Percentiles rank a stretch among this genome's conserved stretches.
phyloP scores from a whole-genome alignment of 1,139 yeast genomes.

The Diutina catenulata region DNA sequence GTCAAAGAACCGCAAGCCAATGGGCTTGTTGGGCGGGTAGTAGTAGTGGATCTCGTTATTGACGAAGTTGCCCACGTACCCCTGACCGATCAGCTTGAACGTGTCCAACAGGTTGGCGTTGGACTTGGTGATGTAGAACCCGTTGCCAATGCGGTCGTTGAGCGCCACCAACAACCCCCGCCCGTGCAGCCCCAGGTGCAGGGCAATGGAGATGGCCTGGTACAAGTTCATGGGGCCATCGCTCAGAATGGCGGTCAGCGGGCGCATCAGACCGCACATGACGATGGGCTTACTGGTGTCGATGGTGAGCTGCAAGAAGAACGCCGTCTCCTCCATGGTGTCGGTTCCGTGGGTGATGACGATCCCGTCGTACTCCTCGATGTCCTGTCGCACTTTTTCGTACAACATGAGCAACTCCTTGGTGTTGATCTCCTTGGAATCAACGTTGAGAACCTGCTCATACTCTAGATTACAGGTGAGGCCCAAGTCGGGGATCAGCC shows the following conservation, averaged over 20 bases:
- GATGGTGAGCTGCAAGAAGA: constrained; percentile 49
- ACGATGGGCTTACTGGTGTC: constrained; percentile 48
- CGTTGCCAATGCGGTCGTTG: constrained; percentile 58
- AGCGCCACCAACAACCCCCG: constrained; percentile 55
- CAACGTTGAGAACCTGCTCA: constrained; percentile 55
- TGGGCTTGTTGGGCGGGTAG: constrained; percentile 51
- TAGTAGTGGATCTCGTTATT: constrained; percentile 54
- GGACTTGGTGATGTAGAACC: constrained; percentile 58
- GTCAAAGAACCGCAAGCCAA: constrained; percentile 36
- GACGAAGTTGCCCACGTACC: constrained; percentile 58
- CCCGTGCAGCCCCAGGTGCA: constrained; percentile 35
- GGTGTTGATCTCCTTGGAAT: constrained; percentile 50
- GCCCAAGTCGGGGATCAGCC: constrained; percentile 50
- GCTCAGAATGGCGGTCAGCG: constrained; percentile 55
- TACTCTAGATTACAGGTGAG: constrained; percentile 45
- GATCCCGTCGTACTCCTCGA: constrained; percentile 38
- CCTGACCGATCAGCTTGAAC: constrained; percentile 57
- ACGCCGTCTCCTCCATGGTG: constrained; percentile 61
- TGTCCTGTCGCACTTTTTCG: constrained; percentile 31
- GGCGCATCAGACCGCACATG: constrained; percentile 64
- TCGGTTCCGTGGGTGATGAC: constrained; percentile 70
- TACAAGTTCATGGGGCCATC: constrained; percentile 67
- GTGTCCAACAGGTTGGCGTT: constrained; percentile 62
- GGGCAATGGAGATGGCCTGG: constrained; percentile 57
- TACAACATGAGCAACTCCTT: constrained; percentile 21